Evolutionary conservation across 106 monocot genomes (phyloP).

Genomic region (Dendrobium catenatum): DNA sequence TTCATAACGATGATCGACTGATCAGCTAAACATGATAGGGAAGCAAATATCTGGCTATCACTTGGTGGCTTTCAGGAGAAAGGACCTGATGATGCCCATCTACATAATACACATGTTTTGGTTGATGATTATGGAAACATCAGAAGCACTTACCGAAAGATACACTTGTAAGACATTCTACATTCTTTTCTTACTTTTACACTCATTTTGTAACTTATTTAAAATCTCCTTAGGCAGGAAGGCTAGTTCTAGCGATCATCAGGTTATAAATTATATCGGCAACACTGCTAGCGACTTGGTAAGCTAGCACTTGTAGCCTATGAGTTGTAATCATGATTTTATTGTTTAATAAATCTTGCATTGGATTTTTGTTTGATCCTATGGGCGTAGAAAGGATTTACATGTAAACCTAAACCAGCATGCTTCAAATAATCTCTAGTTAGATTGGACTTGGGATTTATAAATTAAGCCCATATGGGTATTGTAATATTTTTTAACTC

Average conservation of each 20-base stretch:
- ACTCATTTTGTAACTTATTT: neutral
- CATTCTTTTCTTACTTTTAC: slow-evolving; percentile 7
- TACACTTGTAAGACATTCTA: slow-evolving; percentile 66
- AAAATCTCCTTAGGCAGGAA: neutral
- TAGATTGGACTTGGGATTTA: neutral
- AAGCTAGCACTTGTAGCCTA: neutral
- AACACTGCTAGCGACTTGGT: neutral
- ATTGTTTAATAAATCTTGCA: neutral
- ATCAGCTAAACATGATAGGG: slow-evolving; percentile 33
- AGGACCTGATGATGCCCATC: slow-evolving; percentile 67
- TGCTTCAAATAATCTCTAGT: neutral
- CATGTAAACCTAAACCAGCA: neutral
- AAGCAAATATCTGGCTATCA: slow-evolving; percentile 79
- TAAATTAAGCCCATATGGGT: neutral
- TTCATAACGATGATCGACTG: neutral
- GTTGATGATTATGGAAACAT: slow-evolving; percentile 80
- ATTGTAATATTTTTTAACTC: neutral
- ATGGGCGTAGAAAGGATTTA: neutral
- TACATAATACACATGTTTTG: slow-evolving; percentile 83
- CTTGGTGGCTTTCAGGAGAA: slow-evolving; percentile 95
- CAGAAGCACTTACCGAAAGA: slow-evolving; percentile 66
- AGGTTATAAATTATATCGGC: neutral
- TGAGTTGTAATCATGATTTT: neutral
- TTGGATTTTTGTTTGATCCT: neutral
- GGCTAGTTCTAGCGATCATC: neutral